Evolutionary conservation across 2,329 filamentous ascomycete species (phyloP), one percentile per base, ranked within the genome.

Genomic region (Diatrype stigma): DNA sequence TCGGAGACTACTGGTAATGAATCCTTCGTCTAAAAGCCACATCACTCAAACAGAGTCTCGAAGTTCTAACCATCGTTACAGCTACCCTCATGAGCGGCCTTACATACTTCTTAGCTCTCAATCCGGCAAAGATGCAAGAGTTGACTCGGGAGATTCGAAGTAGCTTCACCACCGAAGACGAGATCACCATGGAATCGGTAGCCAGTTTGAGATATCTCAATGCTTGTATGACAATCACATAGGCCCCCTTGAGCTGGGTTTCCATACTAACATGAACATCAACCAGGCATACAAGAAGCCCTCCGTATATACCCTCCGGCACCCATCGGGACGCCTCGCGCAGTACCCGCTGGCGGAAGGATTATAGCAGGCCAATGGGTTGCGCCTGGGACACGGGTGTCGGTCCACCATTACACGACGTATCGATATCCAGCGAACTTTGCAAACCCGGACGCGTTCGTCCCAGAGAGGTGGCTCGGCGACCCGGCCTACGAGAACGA

Each of bases 31-130:
- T 8, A 21, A 2, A 11, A 42, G 35, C 10, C 38, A 42, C 19
- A 40, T 40, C 16, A 14, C 38, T 17, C 12, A 11, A 22, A 11
- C 4, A 42, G 14, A 30, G 17, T 12, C 23, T n/a, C n/a, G 16
- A 32, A 28, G 48, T 46, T 21, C 17, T 21, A 21, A n/a, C 19
- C 19, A 48, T 14, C 14, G 35, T 26, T 37, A 10, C 17, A 40
- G 73, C 72, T 11, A 75, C 71, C 12, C 70, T 70, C 66, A 3
- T 50, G 22, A 38, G 61, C 8, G 57, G 54, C 3, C 50, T 58
- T 2, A 48, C 65, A 17, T 68, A 60, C 48, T 63, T 65, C 46
- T 56, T 68, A 10, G 26, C 26, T 30, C 26, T 30, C 11, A 46
- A 50, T 37, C 50, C 53, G 14, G 59, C 63, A 47, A 30, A 10